These are phyloP conservation scores for Kregervanrija pseudodelftensis DNA, from an alignment of 805 yeast genomes.

Conservation along the genomic window DNA sequence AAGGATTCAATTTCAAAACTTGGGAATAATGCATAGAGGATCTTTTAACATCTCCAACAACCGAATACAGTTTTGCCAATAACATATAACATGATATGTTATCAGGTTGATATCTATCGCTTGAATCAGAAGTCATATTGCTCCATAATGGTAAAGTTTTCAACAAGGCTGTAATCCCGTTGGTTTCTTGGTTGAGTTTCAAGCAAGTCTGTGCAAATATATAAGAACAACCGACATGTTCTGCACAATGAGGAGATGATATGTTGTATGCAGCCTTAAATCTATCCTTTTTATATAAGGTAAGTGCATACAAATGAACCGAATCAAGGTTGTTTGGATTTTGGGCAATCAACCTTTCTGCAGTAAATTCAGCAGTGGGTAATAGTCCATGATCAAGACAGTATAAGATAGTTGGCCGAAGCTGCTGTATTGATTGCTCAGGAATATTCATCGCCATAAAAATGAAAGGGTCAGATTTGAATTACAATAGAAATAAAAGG, in stretches of 20 bases:
- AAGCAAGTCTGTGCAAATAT: conserved; percentile 65
- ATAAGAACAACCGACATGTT: conserved; percentile 70
- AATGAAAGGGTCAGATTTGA: not conserved
- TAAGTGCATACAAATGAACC: conserved; percentile 61
- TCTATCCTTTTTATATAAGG: conserved; percentile 51
- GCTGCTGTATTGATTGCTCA: conserved; percentile 26
- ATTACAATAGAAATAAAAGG: no score
- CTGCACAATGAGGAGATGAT: conserved; percentile 30
- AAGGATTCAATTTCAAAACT: conserved; percentile 70
- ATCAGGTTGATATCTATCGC: conserved; percentile 43
- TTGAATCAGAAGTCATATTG: not conserved
- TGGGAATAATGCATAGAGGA: conserved; percentile 62
- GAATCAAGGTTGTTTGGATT: conserved; percentile 51
- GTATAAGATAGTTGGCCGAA: conserved; percentile 57
- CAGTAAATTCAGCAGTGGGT: conserved; percentile 76
- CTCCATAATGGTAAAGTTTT: conserved; percentile 33
- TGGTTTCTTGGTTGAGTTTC: conserved; percentile 44
- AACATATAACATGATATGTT: conserved; percentile 60
- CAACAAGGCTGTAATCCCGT: conserved; percentile 52
- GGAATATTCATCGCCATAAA: conserved; percentile 13
- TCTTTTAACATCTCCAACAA: conserved; percentile 53
- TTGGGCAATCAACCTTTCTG: conserved; percentile 71
- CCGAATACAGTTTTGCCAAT: conserved; percentile 60
- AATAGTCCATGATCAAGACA: conserved; percentile 63
- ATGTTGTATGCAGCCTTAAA: conserved; percentile 56